Evolutionary conservation across 305 asterid genomes (phyloP).

Genomic region (Solanum hybrid): DNA sequence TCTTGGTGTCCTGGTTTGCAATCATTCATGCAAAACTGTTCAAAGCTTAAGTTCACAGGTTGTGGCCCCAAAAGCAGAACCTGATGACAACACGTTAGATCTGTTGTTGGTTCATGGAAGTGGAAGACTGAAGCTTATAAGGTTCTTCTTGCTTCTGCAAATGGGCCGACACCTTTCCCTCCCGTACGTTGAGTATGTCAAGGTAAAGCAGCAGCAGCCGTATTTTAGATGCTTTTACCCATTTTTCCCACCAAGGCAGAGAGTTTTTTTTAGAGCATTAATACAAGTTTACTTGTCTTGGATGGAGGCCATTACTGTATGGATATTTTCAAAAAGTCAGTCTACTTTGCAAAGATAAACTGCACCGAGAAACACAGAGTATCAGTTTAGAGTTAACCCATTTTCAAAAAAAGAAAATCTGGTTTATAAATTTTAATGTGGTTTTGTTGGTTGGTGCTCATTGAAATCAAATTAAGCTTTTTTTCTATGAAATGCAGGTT

Average conservation of each 20-base stretch:
- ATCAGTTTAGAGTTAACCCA: neutral
- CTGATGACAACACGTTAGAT: constrained; percentile 78
- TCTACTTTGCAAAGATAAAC: neutral
- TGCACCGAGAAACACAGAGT: neutral
- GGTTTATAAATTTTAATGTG: neutral
- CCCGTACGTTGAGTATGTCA: constrained; percentile 85
- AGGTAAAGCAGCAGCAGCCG: constrained; percentile 39
- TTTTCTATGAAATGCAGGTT: constrained; percentile 37
- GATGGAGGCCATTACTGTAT: neutral
- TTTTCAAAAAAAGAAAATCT: neutral
- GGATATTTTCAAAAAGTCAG: neutral
- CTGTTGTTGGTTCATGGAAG: constrained; percentile 71
- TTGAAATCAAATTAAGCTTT: neutral
- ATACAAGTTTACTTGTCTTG: neutral
- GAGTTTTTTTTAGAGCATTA: neutral
- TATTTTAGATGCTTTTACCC: neutral
- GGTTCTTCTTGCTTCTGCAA: constrained; percentile 73
- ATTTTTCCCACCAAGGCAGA: neutral
- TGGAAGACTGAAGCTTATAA: constrained; percentile 75
- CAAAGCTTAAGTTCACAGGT: constrained; percentile 95
- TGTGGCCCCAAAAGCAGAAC: constrained; percentile 93
- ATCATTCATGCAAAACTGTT: constrained; percentile 88
- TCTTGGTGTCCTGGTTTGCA: constrained; percentile 83
- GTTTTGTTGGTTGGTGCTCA: neutral
- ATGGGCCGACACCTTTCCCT: constrained; percentile 74